These are phyloP conservation scores for Phytophthora fragariaefolia DNA, from an alignment of 352 stramenopile species.

Conservation along the genomic window DNA sequence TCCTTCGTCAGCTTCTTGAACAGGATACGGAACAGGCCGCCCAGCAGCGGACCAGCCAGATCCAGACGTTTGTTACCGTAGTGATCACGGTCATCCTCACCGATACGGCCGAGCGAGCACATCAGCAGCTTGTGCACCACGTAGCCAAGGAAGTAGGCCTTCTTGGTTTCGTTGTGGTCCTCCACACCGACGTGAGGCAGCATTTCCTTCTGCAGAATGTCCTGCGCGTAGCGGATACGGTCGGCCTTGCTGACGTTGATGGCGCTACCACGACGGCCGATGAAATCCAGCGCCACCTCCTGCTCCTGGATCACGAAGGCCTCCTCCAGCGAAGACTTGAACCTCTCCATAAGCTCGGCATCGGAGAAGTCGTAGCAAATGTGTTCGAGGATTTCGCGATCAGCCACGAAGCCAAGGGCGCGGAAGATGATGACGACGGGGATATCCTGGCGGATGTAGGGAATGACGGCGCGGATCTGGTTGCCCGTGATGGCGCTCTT, in stretches of 20 bases:
- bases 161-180: slow-evolving; percentile 98
- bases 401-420: slow-evolving; percentile 95
- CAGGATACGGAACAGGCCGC: slow-evolving; percentile 97
- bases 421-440: slow-evolving; percentile 99
- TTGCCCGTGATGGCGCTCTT: slow-evolving; percentile 97
- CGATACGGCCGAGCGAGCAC: slow-evolving; percentile 96
- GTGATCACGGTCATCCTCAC: slow-evolving; percentile 99
- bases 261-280: slow-evolving; percentile 95
- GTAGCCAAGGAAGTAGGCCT: slow-evolving; percentile 99
- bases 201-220: slow-evolving; percentile 99
- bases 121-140: slow-evolving; percentile 99
- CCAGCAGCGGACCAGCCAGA: slow-evolving; percentile 97
- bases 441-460: slow-evolving; percentile 99
- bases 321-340: slow-evolving; percentile 98
- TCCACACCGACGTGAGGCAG: slow-evolving; percentile 99
- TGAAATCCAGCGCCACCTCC: slow-evolving; percentile 98
- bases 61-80: slow-evolving; percentile 99
- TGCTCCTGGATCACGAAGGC: slow-evolving; percentile 99
- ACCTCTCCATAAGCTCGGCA: slow-evolving; percentile 98
- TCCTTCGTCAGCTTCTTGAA: slow-evolving; percentile 99
- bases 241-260: slow-evolving; percentile 97
- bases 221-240: slow-evolving; percentile 98
- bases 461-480: slow-evolving; percentile 98
- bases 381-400: slow-evolving; percentile 99
- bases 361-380: slow-evolving; percentile 99